Evolutionary conservation across 2,329 filamentous ascomycete genomes (phyloP).

Genomic region (Penicillium sp.): DNA sequence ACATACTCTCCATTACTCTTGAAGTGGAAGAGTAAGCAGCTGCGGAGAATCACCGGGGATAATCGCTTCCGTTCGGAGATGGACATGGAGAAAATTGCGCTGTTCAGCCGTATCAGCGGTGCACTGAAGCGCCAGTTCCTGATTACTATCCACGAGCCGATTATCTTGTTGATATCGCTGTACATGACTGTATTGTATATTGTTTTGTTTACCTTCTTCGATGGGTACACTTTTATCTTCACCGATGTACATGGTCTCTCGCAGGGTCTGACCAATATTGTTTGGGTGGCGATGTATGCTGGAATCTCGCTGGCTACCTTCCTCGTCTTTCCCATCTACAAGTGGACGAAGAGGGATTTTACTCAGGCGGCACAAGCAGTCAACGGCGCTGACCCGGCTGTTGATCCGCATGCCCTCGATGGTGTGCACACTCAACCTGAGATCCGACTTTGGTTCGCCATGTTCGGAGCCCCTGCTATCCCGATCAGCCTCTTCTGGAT

Average conservation of each 20-base stretch:
- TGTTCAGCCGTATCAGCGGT: conserved; percentile 47
- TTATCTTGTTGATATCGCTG: conserved; percentile 38
- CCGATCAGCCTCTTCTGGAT: conserved; percentile 63
- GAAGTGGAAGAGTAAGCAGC: conserved; percentile 50
- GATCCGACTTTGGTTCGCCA: conserved; percentile 59
- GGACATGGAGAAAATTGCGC: conserved; percentile 50
- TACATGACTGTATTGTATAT: conserved; percentile 45
- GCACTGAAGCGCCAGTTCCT: conserved; percentile 56
- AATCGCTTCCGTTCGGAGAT: conserved; percentile 52
- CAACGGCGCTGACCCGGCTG: conserved; percentile 13
- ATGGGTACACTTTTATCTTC: conserved; percentile 59
- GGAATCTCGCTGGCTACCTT: conserved; percentile 43
- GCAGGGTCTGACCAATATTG: conserved; percentile 53
- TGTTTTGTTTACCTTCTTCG: conserved; percentile 44
- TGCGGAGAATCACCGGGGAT: conserved; percentile 49
- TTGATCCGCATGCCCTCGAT: conserved; percentile 20
- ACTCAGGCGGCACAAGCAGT: conserved; percentile 38
- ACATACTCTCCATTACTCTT: conserved; percentile 53
- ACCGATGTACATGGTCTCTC: conserved; percentile 53
- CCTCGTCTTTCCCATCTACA: conserved; percentile 53
- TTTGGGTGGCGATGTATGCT: conserved; percentile 55
- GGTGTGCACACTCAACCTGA: conserved; percentile 49
- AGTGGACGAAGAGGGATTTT: conserved; percentile 51
- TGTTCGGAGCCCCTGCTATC: conserved; percentile 56
- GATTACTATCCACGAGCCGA: conserved; percentile 53